Percentiles rank a stretch among this genome's conserved stretches.
Evolutionary conservation across 2,329 filamentous ascomycete species (phyloP).

Genomic region (Phoma sp.): DNA sequence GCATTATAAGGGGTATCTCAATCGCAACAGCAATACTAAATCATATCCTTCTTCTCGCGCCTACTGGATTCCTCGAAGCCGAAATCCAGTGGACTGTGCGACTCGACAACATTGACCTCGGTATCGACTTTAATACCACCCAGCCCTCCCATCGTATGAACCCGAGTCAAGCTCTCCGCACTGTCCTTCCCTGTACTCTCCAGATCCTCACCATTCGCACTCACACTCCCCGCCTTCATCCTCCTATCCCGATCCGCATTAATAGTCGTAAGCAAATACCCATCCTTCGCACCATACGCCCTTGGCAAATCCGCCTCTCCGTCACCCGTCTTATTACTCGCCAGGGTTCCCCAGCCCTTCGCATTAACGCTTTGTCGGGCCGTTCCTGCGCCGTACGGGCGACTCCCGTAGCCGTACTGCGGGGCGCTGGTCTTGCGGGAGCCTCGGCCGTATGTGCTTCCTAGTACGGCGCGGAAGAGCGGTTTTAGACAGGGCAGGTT

Average conservation of each 20-base stretch:
- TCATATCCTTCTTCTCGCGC: background rate
- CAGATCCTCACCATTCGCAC: background rate
- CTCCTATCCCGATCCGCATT: slow-evolving; percentile 8
- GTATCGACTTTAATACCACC: slow-evolving; percentile 14
- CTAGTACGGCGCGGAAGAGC: slow-evolving; percentile 49
- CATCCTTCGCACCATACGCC: slow-evolving; percentile 2
- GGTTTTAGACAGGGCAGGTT: slow-evolving; percentile 54
- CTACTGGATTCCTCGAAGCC: background rate
- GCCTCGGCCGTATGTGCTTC: slow-evolving; percentile 39
- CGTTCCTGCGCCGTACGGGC: slow-evolving; percentile 27
- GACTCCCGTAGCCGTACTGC: slow-evolving; percentile 10
- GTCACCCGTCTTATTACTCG: slow-evolving; percentile 1
- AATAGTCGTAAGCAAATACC: slow-evolving; percentile 20
- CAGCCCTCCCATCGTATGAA: background rate
- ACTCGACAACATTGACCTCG: slow-evolving; percentile 12
- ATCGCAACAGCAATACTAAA: background rate
- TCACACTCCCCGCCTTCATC: background rate
- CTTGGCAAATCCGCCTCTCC: background rate
- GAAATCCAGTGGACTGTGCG: background rate
- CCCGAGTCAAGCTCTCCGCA: slow-evolving; percentile 11
- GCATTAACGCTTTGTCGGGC: slow-evolving; percentile 10
- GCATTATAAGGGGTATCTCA: slow-evolving; percentile 3
- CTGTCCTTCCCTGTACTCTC: slow-evolving; percentile 14
- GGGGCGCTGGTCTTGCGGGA: slow-evolving; percentile 20
- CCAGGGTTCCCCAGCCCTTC: slow-evolving; percentile 18